phyloP scores from a whole-genome alignment of 768 basidiomycete genomes.

The Neoboletus subvelutipes region DNA sequence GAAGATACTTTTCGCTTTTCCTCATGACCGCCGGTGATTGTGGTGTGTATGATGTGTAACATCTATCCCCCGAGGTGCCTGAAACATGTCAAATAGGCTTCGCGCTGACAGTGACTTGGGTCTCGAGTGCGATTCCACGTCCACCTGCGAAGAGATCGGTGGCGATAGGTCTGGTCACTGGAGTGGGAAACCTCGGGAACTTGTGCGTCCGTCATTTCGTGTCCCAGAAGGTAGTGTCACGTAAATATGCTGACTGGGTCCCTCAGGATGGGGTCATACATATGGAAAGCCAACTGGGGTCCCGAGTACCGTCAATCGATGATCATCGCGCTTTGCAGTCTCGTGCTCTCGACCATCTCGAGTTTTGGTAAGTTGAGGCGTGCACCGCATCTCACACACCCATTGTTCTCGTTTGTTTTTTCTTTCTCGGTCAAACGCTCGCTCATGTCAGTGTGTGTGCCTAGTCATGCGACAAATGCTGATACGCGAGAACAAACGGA shows the following conservation, averaged over 20 bases:
- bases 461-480: conserved; percentile 46
- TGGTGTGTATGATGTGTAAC: conserved; percentile 26
- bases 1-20: conserved; percentile 60
- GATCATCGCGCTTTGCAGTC: conserved; percentile 43
- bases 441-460: neutral
- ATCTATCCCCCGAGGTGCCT: neutral
- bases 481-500: conserved; percentile 52
- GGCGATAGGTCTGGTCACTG: conserved; percentile 63
- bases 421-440: neutral
- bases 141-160: conserved; percentile 54
- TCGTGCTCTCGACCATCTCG: conserved; percentile 34
- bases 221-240: neutral
- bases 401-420: neutral
- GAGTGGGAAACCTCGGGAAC: conserved; percentile 56
- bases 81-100: conserved; percentile 34
- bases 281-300: conserved; percentile 62
- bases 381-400: neutral
- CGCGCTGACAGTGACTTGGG: conserved; percentile 55
- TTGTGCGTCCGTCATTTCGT: conserved; percentile 40
- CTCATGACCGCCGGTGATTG: conserved; percentile 59
- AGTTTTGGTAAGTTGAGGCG: conserved; percentile 32
- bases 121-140: conserved; percentile 57
- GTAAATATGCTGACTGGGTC: neutral
- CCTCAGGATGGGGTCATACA: conserved; percentile 55
- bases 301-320: too few relatives aligned